Percentiles rank a stretch among this genome's conserved stretches.
Evolutionary conservation across 495 filamentous ascomycete genomes (phyloP).

Genomic region (Penicillium longicatenatum): DNA sequence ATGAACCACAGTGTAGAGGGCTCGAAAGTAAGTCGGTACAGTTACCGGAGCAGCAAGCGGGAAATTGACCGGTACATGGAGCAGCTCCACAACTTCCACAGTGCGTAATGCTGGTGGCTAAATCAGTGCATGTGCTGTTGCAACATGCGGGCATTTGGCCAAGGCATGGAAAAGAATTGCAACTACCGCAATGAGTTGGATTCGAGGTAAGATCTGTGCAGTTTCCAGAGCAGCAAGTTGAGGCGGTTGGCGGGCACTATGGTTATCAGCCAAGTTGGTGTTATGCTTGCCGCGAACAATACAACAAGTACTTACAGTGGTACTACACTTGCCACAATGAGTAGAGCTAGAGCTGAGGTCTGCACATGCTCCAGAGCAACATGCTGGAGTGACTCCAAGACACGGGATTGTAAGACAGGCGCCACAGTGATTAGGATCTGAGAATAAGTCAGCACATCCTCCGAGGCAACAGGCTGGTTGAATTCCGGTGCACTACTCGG

Average conservation of each 20-base stretch:
- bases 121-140: slow-evolving; percentile 13
- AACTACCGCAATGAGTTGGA: slow-evolving; percentile 16
- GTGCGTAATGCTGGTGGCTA: slow-evolving; percentile 1
- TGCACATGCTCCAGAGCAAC: slow-evolving; percentile 12
- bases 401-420: slow-evolving; percentile 16
- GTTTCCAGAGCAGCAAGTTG: slow-evolving; percentile 18
- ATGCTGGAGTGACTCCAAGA: slow-evolving; percentile 13
- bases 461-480: slow-evolving; percentile 19
- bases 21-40: slow-evolving; percentile 16
- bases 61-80: slow-evolving; percentile 11
- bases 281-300: neutral
- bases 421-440: slow-evolving; percentile 18
- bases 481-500: slow-evolving; percentile 12
- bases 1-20: slow-evolving; percentile 12
- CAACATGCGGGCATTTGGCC: slow-evolving; percentile 14
- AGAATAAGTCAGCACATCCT: slow-evolving; percentile 11
- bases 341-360: neutral
- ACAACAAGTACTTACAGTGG: neutral
- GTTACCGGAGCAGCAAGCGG: slow-evolving; percentile 14
- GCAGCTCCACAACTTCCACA: slow-evolving; percentile 15
- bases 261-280: neutral
- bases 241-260: slow-evolving; percentile 8
- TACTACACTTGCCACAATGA: slow-evolving; percentile 12
- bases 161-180: slow-evolving; percentile 8
- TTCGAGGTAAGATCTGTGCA: slow-evolving; percentile 16